These are phyloP conservation scores for Rhinocladiella mackenziei DNA, from an alignment of 2,329 filamentous ascomycete species.

Conservation along the genomic window DNA sequence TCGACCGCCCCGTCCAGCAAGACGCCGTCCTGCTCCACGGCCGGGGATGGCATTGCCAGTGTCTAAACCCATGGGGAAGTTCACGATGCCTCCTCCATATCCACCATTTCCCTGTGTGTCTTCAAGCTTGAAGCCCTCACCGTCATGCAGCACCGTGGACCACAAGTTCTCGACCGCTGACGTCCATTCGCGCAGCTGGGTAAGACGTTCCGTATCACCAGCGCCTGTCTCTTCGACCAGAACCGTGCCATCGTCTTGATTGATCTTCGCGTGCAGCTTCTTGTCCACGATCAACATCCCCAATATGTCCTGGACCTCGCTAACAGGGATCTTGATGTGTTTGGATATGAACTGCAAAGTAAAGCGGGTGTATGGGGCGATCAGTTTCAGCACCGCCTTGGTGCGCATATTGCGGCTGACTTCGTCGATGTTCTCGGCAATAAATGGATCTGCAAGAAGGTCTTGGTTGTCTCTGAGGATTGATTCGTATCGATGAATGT, in stretches of 20 bases:
- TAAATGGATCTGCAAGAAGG: constrained; percentile 86
- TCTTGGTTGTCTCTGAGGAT: constrained; percentile 85
- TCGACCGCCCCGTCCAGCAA: constrained; percentile 10
- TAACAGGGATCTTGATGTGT: constrained; percentile 76
- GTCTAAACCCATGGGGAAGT: constrained; percentile 17
- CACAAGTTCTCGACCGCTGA: constrained; percentile 66
- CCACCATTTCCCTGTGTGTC: constrained; percentile 33
- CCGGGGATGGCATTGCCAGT: constrained; percentile 18
- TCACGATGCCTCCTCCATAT: constrained; percentile 10
- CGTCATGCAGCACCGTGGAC: constrained; percentile 68
- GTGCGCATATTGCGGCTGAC: constrained; percentile 97
- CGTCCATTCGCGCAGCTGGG: constrained; percentile 69
- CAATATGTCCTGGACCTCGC: constrained; percentile 92
- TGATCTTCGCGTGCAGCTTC: constrained; percentile 80
- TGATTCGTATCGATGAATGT: constrained; percentile 85
- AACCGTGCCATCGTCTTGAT: constrained; percentile 80
- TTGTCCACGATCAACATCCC: constrained; percentile 89
- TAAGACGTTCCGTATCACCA: constrained; percentile 59
- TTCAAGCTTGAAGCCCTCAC: constrained; percentile 59
- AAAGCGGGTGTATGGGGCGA: constrained; percentile 92
- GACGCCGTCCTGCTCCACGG: constrained; percentile 16
- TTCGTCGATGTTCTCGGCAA: constrained; percentile 98
- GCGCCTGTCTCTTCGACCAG: constrained; percentile 66
- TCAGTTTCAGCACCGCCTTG: constrained; percentile 87
- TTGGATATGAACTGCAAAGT: constrained; percentile 81